These are phyloP conservation scores for Penicillium freii DNA, from an alignment of 2,329 filamentous ascomycete species.

Conservation along the genomic window DNA sequence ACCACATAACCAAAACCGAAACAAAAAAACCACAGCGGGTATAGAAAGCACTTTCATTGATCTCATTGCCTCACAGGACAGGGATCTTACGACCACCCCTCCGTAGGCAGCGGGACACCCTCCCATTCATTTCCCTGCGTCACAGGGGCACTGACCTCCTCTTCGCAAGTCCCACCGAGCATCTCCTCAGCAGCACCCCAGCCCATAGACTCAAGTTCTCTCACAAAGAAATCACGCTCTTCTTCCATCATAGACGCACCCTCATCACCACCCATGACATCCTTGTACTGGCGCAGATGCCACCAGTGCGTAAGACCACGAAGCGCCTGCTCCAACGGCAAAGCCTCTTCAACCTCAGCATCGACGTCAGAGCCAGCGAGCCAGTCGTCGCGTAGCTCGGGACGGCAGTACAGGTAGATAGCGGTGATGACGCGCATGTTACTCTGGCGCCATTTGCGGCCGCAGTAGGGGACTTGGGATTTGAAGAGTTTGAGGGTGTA, in stretches of 20 bases:
- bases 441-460: constrained; percentile 93
- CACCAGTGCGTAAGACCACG: constrained; percentile 91
- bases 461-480: constrained; percentile 96
- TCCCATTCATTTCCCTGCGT: constrained; percentile 36
- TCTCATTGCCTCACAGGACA: constrained; percentile 2
- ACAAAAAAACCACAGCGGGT: background rate
- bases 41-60: constrained; percentile 7
- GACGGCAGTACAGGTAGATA: constrained; percentile 89
- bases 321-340: constrained; percentile 88
- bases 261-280: constrained; percentile 61
- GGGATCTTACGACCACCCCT: constrained; percentile 27
- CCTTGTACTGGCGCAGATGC: constrained; percentile 79
- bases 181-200: constrained; percentile 47
- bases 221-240: constrained; percentile 75
- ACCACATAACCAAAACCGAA: background rate
- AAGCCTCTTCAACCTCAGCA: constrained; percentile 85
- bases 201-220: constrained; percentile 71
- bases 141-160: background rate
- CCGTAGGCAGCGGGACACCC: constrained; percentile 37
- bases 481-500: constrained; percentile 99
- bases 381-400: constrained; percentile 94
- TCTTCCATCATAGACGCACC: constrained; percentile 60
- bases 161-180: constrained; percentile 21
- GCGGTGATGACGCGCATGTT: constrained; percentile 99
- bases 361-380: constrained; percentile 85